Base-by-base conservation (phyloP, 768 basidiomycete genomes). In the Serendipita indica region DNA sequence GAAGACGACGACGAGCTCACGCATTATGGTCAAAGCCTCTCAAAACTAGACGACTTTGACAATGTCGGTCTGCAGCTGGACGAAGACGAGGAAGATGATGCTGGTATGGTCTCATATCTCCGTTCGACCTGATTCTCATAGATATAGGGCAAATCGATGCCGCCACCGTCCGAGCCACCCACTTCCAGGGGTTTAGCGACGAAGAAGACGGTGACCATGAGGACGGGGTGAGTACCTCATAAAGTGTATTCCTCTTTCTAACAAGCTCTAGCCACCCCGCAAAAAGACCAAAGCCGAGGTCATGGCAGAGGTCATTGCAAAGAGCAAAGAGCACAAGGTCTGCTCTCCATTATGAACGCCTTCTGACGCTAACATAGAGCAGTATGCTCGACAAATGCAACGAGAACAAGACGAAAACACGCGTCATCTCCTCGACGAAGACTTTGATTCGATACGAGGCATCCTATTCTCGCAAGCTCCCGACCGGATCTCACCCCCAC, bases 261-360 rank as follows among this genome's bases (percentile, higher is more conserved):
- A n/a, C 41, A 7, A 27, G 62, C 25, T 60, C 3, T 65, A 92
- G 88, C 85, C 85, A 5, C 79, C 79, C 45, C 75, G 83, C 60
- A 96, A 94, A 71, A 94, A 89, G 72, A 81, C 84, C 3, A 96
- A 94, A 70, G 84, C 88, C 1, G 93, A 99, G 66, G 89, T 97
- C 61, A 98, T 99, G 96, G 81, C 87, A 0, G 96, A 99, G 69
- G 87, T 99, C 33, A 89, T 99, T 43, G 87, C 90, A 1, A 99
- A 98, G 72, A 93, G 90, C 71, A 99, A 99, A 71, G 81, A 83
- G 54, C 82, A 98, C 73, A 97, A 94, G 75, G 94, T 90, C 64
- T 30, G 71, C 67, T 58, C 58, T 60, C 30, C 54, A 39, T 32
- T 16, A 28, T 33, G 56, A 52, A 2, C 1, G 18, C 54, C 14